Percentiles rank a stretch among this genome's conserved stretches.
Conservation (phyloP, 352 stramenopile genomes). For the Pythium dissotocum region DNA sequence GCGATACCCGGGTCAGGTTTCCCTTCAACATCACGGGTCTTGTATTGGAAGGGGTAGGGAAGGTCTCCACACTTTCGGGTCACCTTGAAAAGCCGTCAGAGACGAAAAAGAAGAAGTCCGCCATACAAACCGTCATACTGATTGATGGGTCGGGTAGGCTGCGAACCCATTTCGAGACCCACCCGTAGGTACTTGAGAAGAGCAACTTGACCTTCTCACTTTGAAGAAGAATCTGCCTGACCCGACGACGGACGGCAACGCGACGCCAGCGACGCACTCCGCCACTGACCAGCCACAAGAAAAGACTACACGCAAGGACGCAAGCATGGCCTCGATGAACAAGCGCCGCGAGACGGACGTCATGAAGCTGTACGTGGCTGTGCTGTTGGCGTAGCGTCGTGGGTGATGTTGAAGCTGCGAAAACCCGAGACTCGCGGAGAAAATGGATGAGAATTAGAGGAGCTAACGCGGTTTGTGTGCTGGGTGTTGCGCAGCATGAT, state of each 20-base stretch:
- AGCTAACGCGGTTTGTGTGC: conserved; percentile 9
- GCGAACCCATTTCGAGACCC: conserved; percentile 2
- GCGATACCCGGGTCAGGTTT: conserved; percentile 16
- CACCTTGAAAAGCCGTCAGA: conserved; percentile 16
- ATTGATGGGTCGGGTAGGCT: conserved; percentile 1
- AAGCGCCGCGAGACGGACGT: conserved; percentile 88
- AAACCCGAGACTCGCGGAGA: background rate
- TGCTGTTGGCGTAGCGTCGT: background rate
- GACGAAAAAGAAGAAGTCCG: background rate
- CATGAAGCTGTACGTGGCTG: conserved; percentile 82
- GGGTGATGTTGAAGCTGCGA: background rate
- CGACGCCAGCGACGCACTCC: background rate
- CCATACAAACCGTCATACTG: conserved; percentile 15
- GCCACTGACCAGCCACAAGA: background rate
- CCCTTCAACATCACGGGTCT: conserved; percentile 20
- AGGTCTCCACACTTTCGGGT: conserved; percentile 8
- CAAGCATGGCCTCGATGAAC: conserved; percentile 68
- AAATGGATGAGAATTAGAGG: background rate
- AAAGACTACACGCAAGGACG: background rate
- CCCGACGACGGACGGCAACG: conserved; percentile 10
- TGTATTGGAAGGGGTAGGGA: conserved; percentile 6
- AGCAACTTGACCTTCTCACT: conserved; percentile 27
- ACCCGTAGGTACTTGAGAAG: conserved; percentile 18
- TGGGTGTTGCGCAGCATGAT: conserved; percentile 69
- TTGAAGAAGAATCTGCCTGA: conserved; percentile 25